Evolutionary conservation across 495 filamentous ascomycete genomes (phyloP), one percentile per base, ranked within the genome.

Genomic region (Aspergillus carlsbadensis): DNA sequence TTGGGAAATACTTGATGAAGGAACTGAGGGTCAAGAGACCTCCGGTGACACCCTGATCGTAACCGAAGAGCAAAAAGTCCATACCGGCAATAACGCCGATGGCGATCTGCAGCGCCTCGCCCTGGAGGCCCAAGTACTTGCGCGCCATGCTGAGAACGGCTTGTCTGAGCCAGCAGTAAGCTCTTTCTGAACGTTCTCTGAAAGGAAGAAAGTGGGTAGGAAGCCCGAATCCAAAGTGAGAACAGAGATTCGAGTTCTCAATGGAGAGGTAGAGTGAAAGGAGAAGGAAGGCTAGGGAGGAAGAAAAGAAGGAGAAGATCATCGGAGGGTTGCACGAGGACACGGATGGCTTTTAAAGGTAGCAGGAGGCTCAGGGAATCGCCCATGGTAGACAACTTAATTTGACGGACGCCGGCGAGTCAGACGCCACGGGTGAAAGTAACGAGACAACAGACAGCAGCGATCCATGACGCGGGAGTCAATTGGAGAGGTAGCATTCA

Each of bases 1-100:
- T 59, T 1, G 84, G 84, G 65, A 87, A 87, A 14, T 73, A 69
- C 26, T 75, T 70, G 20, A 76, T 75, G 58, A 84, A 85, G 17
- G 77, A 74, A 3, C 72, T 54, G 43, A 84, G 75, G 2, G 81
- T 83, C 44, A 84, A 70, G 54, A 85, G 77, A 40, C 83, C 82
- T 34, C 82, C 82, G 56, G 82, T 85, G 13, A 85, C 81, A 60
- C 83, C 83, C 46, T 81, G 78, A 57, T 82, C 79, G 67, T 82
- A 82, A 47, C 79, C 79, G 56, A 82, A 82, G 3, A 82, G 69
- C 64, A 88, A 68, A 62, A 91, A 91, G 67, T 89, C 87, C 60
- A 85, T 80, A 60, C 87, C 86, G 43, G 87, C 87, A 46, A 90
- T 78, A 10, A 85, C 61, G 37, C 84, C 84, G 52, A 91, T 84